These are phyloP conservation scores for Phialophora macrospora DNA, from an alignment of 2,329 filamentous ascomycete species.

Conservation along the genomic window DNA sequence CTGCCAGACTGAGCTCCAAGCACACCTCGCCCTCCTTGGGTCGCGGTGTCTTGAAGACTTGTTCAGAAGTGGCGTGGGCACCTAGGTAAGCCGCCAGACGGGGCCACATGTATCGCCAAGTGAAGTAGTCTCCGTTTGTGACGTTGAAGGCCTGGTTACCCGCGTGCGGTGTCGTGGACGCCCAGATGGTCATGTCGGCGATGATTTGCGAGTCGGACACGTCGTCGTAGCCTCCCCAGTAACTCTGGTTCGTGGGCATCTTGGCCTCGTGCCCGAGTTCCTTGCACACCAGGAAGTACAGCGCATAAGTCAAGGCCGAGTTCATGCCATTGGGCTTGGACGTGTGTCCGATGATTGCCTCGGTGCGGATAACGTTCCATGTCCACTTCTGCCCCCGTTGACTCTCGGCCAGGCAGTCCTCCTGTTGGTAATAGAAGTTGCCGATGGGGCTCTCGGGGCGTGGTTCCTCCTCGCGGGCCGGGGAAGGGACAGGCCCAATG, in stretches of 20 bases:
- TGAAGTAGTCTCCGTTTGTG: conserved; percentile 41
- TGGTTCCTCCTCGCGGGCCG: conserved; percentile 37
- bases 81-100: conserved; percentile 39
- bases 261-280: conserved; percentile 36
- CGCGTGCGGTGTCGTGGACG: conserved; percentile 35
- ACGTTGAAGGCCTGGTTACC: conserved; percentile 42
- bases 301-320: conserved; percentile 39
- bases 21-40: conserved; percentile 24
- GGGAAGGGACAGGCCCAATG: conserved; percentile 39
- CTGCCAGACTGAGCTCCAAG: conserved; percentile 33
- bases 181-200: conserved; percentile 41
- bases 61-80: conserved; percentile 32
- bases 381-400: conserved; percentile 39
- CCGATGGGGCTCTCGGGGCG: conserved; percentile 36
- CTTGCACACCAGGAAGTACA: conserved; percentile 36
- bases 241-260: conserved; percentile 42
- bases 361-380: conserved; percentile 42
- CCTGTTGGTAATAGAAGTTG: conserved; percentile 36
- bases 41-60: too few relatives aligned
- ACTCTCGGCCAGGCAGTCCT: conserved; percentile 36
- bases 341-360: conserved; percentile 38
- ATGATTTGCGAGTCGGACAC: conserved; percentile 41
- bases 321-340: conserved; percentile 39
- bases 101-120: conserved; percentile 41
- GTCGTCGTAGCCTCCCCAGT: conserved; percentile 42